Percentiles rank a stretch among this genome's conserved stretches.
Conservation (phyloP, 176 grass and related monocot species). For the Ensete glaucum region DNA sequence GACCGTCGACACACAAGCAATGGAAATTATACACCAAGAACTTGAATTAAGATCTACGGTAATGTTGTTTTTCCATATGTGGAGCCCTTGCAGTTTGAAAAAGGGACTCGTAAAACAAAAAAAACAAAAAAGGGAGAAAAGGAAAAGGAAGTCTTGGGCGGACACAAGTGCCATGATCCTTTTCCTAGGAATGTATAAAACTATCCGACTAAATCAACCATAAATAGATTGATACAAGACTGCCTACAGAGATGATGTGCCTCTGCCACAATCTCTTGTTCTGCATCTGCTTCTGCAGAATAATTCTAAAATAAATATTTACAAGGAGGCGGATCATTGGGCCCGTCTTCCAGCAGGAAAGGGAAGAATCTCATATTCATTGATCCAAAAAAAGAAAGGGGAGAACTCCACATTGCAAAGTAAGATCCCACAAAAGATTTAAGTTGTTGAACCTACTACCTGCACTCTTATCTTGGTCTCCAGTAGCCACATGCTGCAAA, state of each 20-base stretch:
- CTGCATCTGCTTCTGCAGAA: conserved; percentile 72
- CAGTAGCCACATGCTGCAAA: conserved; percentile 36
- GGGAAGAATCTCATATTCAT: conserved; percentile 15
- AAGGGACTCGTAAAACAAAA: neutral
- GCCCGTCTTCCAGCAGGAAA: conserved; percentile 20
- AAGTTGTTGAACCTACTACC: too few relatives aligned
- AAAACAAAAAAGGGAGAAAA: neutral
- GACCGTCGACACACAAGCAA: neutral
- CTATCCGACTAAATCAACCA: conserved; percentile 12
- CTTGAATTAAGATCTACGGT: neutral
- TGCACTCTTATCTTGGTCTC: conserved; percentile 43
- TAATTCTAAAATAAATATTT: conserved; percentile 47
- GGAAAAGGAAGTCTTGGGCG: neutral
- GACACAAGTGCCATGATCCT: neutral
- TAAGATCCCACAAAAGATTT: too few relatives aligned
- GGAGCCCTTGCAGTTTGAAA: neutral
- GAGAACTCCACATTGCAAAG: too few relatives aligned
- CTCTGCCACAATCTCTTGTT: conserved; percentile 20
- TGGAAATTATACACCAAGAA: neutral
- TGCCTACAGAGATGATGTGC: conserved; percentile 36
- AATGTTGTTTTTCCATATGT: neutral
- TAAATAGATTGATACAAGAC: conserved; percentile 22
- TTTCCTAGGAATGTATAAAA: conserved; percentile 4
- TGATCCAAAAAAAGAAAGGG: neutral
- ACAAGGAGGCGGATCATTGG: conserved; percentile 38